Conservation (phyloP, 1,139 yeast genomes). For the Zygoascus hellenicus region DNA sequence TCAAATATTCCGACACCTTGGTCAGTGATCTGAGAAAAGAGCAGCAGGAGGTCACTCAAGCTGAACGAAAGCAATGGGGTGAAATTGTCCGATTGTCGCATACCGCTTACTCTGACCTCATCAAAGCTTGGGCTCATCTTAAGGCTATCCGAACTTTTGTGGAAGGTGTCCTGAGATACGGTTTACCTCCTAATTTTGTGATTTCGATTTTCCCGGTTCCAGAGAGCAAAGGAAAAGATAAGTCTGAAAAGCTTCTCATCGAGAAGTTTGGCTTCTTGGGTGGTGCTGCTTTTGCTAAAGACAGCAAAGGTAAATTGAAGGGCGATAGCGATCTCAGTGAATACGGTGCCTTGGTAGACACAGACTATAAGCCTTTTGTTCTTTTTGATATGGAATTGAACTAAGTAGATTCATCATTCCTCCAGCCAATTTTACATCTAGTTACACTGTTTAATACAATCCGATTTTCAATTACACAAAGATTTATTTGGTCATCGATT, state of each 20-base stretch:
- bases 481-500: no score
- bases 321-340: constrained; percentile 69
- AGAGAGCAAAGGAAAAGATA: constrained; percentile 33
- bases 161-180: constrained; percentile 81
- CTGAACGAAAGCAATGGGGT: constrained; percentile 67
- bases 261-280: constrained; percentile 82
- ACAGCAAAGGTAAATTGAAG: constrained; percentile 58
- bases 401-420: no score
- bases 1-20: constrained; percentile 73
- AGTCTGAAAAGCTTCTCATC: constrained; percentile 62
- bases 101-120: constrained; percentile 81
- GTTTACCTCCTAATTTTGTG: constrained; percentile 87
- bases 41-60: constrained; percentile 64
- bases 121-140: constrained; percentile 83
- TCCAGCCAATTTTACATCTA: no score
- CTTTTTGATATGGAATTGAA: constrained; percentile 52
- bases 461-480: no score
- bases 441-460: no score
- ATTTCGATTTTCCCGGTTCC: constrained; percentile 35
- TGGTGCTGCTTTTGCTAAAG: constrained; percentile 72
- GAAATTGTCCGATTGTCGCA: constrained; percentile 78
- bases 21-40: constrained; percentile 72
- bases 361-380: constrained; percentile 95
- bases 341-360: constrained; percentile 85
- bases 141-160: constrained; percentile 59